phyloP scores from a whole-genome alignment of 345 rosid genomes.

The Anacardium occidentale region DNA sequence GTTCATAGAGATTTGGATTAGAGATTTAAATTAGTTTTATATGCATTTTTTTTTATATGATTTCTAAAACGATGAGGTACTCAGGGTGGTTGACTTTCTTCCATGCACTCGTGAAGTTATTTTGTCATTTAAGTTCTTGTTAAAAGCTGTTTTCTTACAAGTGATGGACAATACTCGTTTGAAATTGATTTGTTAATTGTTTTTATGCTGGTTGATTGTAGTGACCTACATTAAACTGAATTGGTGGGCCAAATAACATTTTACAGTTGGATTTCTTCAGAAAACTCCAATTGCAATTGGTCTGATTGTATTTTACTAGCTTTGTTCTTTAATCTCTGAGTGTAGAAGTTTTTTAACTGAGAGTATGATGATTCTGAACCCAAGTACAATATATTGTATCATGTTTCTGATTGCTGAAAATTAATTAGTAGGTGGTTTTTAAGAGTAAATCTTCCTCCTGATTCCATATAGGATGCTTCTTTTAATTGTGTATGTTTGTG shows the following conservation, averaged over 20 bases:
- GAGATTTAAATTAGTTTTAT: background rate
- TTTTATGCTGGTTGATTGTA: too few species aligned
- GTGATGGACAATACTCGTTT: too few species aligned
- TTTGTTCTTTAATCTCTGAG: background rate
- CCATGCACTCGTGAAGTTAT: too few species aligned
- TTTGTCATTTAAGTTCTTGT: too few species aligned
- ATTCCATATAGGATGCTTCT: background rate
- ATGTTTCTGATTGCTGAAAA: background rate
- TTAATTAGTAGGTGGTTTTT: background rate
- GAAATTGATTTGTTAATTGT: too few species aligned
- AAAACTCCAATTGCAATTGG: too few species aligned
- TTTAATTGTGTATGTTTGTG: background rate
- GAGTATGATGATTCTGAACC: background rate
- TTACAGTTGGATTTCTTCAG: too few species aligned
- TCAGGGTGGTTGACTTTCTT: too few species aligned
- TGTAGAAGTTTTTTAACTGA: background rate
- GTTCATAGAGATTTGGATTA: background rate
- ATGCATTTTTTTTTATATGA: too few species aligned
- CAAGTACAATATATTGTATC: background rate
- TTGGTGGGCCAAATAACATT: too few species aligned
- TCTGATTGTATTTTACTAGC: background rate
- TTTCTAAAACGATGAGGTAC: background rate
- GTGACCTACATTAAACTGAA: too few species aligned
- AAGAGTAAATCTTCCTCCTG: background rate
- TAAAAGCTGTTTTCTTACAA: too few species aligned